Conservation (phyloP, 2,329 filamentous ascomycete genomes). For the Penicillium polonicum region DNA sequence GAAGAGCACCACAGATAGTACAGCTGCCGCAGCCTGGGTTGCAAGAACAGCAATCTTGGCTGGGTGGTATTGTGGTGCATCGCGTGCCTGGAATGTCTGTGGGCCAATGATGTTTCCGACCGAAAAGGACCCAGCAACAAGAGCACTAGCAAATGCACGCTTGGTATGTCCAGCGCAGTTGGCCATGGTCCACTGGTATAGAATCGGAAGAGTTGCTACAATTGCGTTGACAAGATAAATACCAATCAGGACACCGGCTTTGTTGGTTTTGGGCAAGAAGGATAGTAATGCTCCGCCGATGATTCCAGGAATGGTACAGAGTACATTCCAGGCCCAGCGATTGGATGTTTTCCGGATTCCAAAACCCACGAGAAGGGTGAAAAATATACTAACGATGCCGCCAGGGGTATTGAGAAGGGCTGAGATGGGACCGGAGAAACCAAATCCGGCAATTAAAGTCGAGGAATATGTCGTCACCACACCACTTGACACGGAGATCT, state of each 20-base stretch:
- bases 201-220: constrained; percentile 45
- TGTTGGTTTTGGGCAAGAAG: constrained; percentile 40
- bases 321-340: constrained; percentile 45
- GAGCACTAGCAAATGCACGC: constrained; percentile 49
- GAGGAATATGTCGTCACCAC: constrained; percentile 48
- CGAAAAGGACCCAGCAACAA: constrained; percentile 47
- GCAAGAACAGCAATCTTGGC: constrained; percentile 45
- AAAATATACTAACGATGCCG: constrained; percentile 44
- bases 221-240: constrained; percentile 49
- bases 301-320: constrained; percentile 49
- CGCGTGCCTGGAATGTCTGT: constrained; percentile 45
- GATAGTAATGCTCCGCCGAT: constrained; percentile 44
- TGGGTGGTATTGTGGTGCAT: constrained; percentile 45
- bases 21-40: constrained; percentile 34
- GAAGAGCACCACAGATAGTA: constrained; percentile 31
- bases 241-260: constrained; percentile 44
- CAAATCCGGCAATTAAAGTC: constrained; percentile 44
- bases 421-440: constrained; percentile 45
- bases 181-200: constrained; percentile 49
- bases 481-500: constrained; percentile 45
- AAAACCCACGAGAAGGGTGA: constrained; percentile 42
- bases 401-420: constrained; percentile 48
- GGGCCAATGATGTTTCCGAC: constrained; percentile 50
- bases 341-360: constrained; percentile 42
- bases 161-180: constrained; percentile 54